Percentiles rank a stretch among this genome's conserved stretches.
Evolutionary conservation across 805 yeast genomes (phyloP).

Genomic region (Sungouiozyma ichnusensis): DNA sequence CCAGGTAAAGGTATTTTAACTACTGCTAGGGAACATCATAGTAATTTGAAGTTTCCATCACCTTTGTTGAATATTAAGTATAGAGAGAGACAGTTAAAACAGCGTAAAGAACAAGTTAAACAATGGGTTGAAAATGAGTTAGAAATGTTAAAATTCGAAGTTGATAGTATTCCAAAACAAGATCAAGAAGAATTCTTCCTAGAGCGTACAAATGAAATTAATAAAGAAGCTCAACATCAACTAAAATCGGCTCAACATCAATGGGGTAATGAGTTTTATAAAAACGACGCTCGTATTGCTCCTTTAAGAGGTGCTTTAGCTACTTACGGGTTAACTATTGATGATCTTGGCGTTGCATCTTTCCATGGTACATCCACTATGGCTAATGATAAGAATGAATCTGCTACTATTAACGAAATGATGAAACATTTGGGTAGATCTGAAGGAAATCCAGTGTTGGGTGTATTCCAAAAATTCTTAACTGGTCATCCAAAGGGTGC

Average conservation of each 20-base stretch:
- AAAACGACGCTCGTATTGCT: constrained; percentile 85
- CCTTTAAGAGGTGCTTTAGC: constrained; percentile 97
- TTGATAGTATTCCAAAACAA: constrained; percentile 38
- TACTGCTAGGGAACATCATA: constrained; percentile 89
- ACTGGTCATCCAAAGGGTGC: constrained; percentile 99
- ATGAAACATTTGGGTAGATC: constrained; percentile 92
- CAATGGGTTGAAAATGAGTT: constrained; percentile 80
- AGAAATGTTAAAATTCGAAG: constrained; percentile 60
- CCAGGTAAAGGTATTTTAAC: constrained; percentile 99
- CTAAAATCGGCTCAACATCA: constrained; percentile 78
- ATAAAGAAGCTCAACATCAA: constrained; percentile 77
- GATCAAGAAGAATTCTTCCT: constrained; percentile 51
- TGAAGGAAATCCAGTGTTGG: constrained; percentile 94
- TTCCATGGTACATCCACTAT: constrained; percentile 99
- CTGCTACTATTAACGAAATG: constrained; percentile 84
- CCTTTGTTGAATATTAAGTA: constrained; percentile 81
- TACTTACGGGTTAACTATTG: constrained; percentile 82
- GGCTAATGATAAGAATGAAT: constrained; percentile 98
- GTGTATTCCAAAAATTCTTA: constrained; percentile 97
- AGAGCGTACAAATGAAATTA: constrained; percentile 82
- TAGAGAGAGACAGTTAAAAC: constrained; percentile 82
- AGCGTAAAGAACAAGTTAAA: constrained; percentile 67
- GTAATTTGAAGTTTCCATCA: constrained; percentile 65
- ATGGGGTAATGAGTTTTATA: constrained; percentile 94
- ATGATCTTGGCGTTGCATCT: constrained; percentile 91